Evolutionary conservation across 2,329 filamentous ascomycete genomes (phyloP), one percentile per base, ranked within the genome.

Genomic region (Ophiostoma ulmi): DNA sequence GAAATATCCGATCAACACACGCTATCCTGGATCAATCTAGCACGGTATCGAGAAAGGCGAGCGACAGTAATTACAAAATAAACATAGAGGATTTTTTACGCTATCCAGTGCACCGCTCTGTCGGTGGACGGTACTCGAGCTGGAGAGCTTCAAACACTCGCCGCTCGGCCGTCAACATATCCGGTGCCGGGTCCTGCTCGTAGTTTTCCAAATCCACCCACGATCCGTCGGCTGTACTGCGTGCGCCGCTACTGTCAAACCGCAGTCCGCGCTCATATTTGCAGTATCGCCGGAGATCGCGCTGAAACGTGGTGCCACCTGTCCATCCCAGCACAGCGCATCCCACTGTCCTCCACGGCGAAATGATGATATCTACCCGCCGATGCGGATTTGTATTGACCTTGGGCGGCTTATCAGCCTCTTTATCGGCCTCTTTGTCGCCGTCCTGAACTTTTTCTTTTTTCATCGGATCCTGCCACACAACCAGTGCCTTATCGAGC

Each of bases 241-340:
- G 85, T 13, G 97, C 87, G 0, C 95, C 95, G 76, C 92, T 96
- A 73, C 91, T 95, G 77, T 97, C 94, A 77, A 98, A 98, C 84
- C 95, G 97, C 84, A 92, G 90, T 0, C 83, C 83, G 75, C 87
- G 89, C 71, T 85, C 83, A 52, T 88, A 84, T 78, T 92, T 94
- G 72, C 90, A 92, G 79, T 94, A 97, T 44, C 90, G 83, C 58
- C 94, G 83, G 70, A 98, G 78, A 78, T 98, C 95, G 35, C 94
- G 84, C 81, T 97, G 88, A 75, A 97, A 98, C 0, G 93, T 97
- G 0, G 90, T 97, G 1, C 89, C 94, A 0, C 93, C 92, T 20
- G 87, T 90, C 95, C 94, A 98, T 1, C 93, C 94, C 22, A 94
- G 81, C 4, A 98, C 85, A 0, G 94, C 94, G 75, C 93, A 97